A percentile compares a stretch with the other conserved stretches of the same genome.
Conservation (phyloP, 2,329 filamentous ascomycete genomes). For the Xylariaceae sp. region DNA sequence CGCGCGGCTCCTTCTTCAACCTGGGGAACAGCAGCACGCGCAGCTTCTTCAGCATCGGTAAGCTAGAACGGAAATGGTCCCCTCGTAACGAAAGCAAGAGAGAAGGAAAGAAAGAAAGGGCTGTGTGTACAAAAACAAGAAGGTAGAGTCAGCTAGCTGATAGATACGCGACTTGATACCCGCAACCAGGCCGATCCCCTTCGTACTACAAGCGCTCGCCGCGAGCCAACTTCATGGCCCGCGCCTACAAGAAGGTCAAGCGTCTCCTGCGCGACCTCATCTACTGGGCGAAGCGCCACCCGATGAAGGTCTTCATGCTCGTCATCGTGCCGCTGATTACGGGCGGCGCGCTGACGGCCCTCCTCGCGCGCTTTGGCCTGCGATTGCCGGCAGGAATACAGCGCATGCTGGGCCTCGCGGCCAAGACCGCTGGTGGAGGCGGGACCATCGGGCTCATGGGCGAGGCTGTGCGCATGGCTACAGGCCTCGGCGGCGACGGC, state of each 20-base stretch:
- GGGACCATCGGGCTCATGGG: constrained; percentile 46
- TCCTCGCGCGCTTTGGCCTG: constrained; percentile 75
- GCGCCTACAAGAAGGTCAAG: constrained; percentile 69
- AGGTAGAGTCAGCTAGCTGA: no score
- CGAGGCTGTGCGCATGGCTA: constrained; percentile 52
- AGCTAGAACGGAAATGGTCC: constrained; percentile 5
- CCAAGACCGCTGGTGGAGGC: constrained; percentile 43
- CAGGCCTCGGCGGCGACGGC: constrained; percentile 24
- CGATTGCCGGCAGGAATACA: constrained; percentile 62
- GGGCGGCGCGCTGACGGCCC: constrained; percentile 71
- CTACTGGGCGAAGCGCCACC: constrained; percentile 76
- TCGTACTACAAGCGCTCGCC: constrained; percentile 77
- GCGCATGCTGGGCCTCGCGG: constrained; percentile 51
- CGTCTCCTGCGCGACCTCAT: constrained; percentile 74
- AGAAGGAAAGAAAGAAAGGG: no score
- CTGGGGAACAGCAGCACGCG: constrained; percentile 28
- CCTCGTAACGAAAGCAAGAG: no score
- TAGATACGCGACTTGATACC: no score
- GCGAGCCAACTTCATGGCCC: constrained; percentile 70
- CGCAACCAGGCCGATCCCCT: constrained; percentile 54
- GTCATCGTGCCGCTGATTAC: constrained; percentile 84
- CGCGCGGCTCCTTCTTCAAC: constrained; percentile 27
- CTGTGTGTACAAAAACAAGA: no score
- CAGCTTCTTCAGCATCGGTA: constrained; percentile 31
- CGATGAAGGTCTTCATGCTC: constrained; percentile 79